Base-by-base conservation (phyloP, 305 asterid genomes). In the Ilex paraguariensis region DNA sequence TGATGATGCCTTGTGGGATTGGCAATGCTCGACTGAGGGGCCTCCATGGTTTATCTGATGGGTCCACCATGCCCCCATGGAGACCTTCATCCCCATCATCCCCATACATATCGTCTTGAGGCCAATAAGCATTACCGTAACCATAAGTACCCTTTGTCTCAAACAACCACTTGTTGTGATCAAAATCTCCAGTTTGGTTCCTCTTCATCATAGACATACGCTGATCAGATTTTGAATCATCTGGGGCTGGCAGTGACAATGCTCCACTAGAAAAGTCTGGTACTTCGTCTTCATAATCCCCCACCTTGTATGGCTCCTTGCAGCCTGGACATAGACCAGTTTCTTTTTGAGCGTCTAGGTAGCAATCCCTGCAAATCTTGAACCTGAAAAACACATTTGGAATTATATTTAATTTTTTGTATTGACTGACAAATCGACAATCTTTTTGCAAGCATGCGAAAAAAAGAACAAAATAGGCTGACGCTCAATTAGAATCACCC, bases 241-340 rank as follows among this genome's bases (percentile, higher is more conserved):
- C 81, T 8, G 87, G 95, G 36, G 79, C 94, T 0, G 86, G 86
- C n/a, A 88, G 73, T 3, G 95, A 83, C 42, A 88, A 57, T 6
- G 92, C 84, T 60, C 84, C 90, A 6, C 46, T 30, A 0, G 86
- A 74, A 62, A 66, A 82, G 63, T 82, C 79, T 4, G 87, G 83
- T 14, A 59, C 63, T 0, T 88, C 96, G 0, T 85, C 96, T 0
- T 88, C 89, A 31, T 68, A 71, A 5, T 88, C 91, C 0, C 82
- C 88, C 0, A 69, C 75, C 60, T 72, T 87, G 74, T 81, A 81
- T 8, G 75, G 71, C 65, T 81, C 87, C 67, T 81, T 81, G 65
- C 87, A 81, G 54, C 86, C 87, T 1, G 87, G 87, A 64, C 87
- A 81, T 14, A 67, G 3, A 13, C 82, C 80, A 9, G 80, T 67